Evolutionary conservation across 441 rosid species (phyloP).

Genomic region (Jatropha podagrica): DNA sequence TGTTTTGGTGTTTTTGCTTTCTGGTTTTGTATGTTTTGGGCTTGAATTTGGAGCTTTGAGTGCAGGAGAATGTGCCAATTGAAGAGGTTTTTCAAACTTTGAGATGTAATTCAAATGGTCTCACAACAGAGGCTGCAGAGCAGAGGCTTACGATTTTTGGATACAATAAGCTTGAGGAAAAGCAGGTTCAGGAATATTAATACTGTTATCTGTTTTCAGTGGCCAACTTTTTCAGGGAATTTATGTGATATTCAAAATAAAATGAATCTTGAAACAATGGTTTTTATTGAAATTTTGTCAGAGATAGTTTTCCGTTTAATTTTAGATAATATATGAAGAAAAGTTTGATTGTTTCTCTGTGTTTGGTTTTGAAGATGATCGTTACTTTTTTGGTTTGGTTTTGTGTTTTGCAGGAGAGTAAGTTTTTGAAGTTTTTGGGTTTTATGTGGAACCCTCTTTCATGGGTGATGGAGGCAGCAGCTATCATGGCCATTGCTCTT

Average conservation of each 20-base stretch:
- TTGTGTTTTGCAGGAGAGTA: slow-evolving; percentile 63
- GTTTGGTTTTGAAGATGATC: background rate
- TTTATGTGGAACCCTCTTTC: slow-evolving; percentile 99
- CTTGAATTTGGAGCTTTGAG: slow-evolving; percentile 21
- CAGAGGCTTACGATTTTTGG: slow-evolving; percentile 87
- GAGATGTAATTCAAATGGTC: slow-evolving; percentile 86
- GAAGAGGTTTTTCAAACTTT: slow-evolving; percentile 89
- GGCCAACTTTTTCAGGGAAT: slow-evolving; percentile 37
- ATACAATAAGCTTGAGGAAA: slow-evolving; percentile 94
- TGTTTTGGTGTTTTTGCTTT: background rate
- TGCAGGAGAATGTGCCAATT: slow-evolving; percentile 89
- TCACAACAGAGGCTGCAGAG: slow-evolving; percentile 67
- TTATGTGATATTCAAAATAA: slow-evolving; percentile 33
- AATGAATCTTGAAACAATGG: no score
- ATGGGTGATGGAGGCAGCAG: slow-evolving; percentile 99
- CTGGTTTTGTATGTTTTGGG: slow-evolving; percentile 7
- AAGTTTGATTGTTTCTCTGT: background rate
- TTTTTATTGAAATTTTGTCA: background rate
- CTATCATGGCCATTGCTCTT: slow-evolving; percentile 97
- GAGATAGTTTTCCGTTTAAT: background rate
- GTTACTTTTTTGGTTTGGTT: background rate
- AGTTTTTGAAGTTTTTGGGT: slow-evolving; percentile 77
- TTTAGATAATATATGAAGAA: background rate
- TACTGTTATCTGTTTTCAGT: background rate
- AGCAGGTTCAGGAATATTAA: slow-evolving; percentile 43